Evolutionary conservation across 768 basidiomycete genomes (phyloP).

Genomic region (Tricholoma saponaceum): DNA sequence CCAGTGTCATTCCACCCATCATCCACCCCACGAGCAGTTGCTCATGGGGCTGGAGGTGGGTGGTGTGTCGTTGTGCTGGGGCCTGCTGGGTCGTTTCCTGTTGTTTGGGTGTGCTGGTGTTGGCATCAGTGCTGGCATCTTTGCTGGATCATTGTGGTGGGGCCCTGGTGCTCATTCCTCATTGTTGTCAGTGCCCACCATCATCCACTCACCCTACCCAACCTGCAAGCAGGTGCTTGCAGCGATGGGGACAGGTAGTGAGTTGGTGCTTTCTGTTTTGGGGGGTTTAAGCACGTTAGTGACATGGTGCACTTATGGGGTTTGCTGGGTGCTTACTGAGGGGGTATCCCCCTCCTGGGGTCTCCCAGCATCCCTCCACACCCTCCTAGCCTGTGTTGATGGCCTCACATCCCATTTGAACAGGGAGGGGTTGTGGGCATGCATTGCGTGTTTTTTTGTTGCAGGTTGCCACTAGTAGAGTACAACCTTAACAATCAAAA

Average conservation of each 20-base stretch:
- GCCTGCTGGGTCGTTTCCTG: background rate
- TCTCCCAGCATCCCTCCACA: background rate
- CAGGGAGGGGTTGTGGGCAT: background rate
- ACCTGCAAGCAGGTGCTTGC: background rate
- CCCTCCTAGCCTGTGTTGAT: background rate
- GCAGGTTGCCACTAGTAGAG: background rate
- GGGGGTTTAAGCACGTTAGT: background rate
- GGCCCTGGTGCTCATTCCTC: background rate
- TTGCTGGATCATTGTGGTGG: background rate
- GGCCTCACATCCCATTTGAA: background rate
- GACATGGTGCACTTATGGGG: background rate
- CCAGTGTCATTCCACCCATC: background rate
- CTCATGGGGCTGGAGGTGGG: background rate
- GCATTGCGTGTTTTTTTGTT: background rate
- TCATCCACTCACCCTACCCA: background rate
- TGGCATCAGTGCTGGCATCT: background rate
- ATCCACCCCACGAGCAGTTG: background rate
- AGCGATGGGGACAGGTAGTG: background rate
- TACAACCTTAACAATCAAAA: background rate
- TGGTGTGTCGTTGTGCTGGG: background rate
- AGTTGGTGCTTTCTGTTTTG: background rate
- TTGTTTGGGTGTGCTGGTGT: background rate
- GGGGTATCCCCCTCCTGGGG: background rate
- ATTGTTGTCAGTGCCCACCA: background rate
- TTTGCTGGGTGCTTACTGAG: background rate